A percentile compares a stretch with the other conserved stretches of the same genome.
These are phyloP conservation scores for Avena insularis DNA, from an alignment of 176 grass and related monocot genomes.

Conservation along the genomic window DNA sequence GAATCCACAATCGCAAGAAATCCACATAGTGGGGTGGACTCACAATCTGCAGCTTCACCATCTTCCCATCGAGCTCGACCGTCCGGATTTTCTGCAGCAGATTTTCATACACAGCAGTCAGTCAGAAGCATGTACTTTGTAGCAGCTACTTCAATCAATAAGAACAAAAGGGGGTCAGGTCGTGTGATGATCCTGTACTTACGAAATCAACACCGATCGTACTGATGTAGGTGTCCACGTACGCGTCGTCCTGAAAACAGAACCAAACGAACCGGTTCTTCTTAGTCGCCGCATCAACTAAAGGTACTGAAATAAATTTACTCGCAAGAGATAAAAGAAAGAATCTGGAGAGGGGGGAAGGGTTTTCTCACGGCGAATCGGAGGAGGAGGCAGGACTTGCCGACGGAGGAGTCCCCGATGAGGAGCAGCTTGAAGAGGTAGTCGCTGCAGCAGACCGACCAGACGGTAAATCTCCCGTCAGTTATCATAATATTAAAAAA, in stretches of 20 bases:
- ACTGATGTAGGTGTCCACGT: slow-evolving; percentile 92
- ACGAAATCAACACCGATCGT: slow-evolving; percentile 99
- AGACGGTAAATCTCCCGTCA: background rate
- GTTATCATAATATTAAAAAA: background rate
- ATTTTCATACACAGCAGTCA: too few species aligned
- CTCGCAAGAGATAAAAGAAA: too few species aligned
- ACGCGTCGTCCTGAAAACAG: slow-evolving; percentile 77
- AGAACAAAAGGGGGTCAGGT: slow-evolving; percentile 6
- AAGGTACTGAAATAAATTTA: too few species aligned
- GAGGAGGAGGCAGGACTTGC: slow-evolving; percentile 93
- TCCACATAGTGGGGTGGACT: slow-evolving; percentile 9
- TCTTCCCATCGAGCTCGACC: slow-evolving; percentile 79
- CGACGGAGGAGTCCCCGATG: slow-evolving; percentile 97
- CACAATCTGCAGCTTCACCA: slow-evolving; percentile 90
- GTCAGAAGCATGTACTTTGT: background rate
- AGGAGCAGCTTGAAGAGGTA: slow-evolving; percentile 99
- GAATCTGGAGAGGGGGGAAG: background rate
- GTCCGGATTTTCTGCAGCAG: slow-evolving; percentile 81
- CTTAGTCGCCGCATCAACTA: too few species aligned
- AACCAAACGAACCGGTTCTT: background rate
- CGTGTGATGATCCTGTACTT: slow-evolving; percentile 28
- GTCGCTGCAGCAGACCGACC: slow-evolving; percentile 53
- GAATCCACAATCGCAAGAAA: background rate
- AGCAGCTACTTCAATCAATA: slow-evolving; percentile 16
- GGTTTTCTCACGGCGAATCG: slow-evolving; percentile 66